Evolutionary conservation across 2,329 filamentous ascomycete genomes (phyloP).

Genomic region (Fusarium heterosporum): DNA sequence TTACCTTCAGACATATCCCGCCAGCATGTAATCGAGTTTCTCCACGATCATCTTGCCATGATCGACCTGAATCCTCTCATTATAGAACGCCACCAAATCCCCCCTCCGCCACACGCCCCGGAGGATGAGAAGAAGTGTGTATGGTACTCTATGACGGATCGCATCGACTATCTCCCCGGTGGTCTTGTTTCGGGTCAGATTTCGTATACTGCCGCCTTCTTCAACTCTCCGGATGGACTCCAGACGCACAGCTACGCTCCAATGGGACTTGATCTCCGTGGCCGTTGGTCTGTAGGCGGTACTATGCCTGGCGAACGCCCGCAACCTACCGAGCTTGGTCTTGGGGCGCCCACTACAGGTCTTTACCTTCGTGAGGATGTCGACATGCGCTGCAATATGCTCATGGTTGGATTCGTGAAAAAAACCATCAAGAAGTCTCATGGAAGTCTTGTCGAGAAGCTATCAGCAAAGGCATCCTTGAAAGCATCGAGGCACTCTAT

Average conservation of each 20-base stretch:
- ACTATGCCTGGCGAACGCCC: constrained; percentile 76
- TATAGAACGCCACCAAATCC: constrained; percentile 75
- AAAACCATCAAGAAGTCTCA: constrained; percentile 84
- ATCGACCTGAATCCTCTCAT: constrained; percentile 90
- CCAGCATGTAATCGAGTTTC: constrained; percentile 76
- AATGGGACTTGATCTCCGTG: constrained; percentile 81
- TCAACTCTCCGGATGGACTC: constrained; percentile 77
- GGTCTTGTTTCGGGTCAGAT: constrained; percentile 73
- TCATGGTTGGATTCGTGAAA: constrained; percentile 82
- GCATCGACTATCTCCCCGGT: constrained; percentile 79
- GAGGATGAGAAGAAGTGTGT: constrained; percentile 77
- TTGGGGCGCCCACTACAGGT: constrained; percentile 73
- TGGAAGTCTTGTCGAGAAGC: constrained; percentile 73
- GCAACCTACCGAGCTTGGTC: constrained; percentile 73
- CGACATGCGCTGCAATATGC: constrained; percentile 80
- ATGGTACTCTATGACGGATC: constrained; percentile 86
- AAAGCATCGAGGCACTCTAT: constrained; percentile 35
- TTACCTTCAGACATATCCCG: constrained; percentile 76
- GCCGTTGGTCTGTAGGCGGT: constrained; percentile 81
- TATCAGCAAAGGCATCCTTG: constrained; percentile 55
- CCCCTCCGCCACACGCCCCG: constrained; percentile 72
- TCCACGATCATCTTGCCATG: constrained; percentile 84
- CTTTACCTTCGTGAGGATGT: constrained; percentile 89
- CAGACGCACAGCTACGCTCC: constrained; percentile 89
- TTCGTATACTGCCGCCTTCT: constrained; percentile 83